Evolutionary conservation across 2,329 filamentous ascomycete species (phyloP).

Genomic region (Scleromitrula shiraiana): DNA sequence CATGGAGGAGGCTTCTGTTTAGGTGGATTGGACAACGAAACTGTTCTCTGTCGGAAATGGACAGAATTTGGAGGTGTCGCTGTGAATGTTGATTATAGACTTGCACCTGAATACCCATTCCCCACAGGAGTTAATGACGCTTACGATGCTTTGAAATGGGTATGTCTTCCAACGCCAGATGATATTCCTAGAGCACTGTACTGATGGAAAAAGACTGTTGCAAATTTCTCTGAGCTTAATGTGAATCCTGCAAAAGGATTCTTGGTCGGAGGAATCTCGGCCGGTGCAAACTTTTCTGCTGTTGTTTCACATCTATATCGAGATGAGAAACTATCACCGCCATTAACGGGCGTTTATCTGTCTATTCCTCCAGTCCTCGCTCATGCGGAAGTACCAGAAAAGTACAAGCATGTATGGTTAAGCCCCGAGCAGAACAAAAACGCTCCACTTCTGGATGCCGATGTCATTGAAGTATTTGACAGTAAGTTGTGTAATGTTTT

Average conservation of each 20-base stretch:
- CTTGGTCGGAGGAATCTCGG: conserved; percentile 41
- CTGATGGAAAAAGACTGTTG: background rate
- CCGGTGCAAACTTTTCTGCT: conserved; percentile 36
- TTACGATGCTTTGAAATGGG: conserved; percentile 40
- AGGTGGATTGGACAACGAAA: conserved; percentile 30
- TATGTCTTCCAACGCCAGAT: conserved; percentile 14
- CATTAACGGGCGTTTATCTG: conserved; percentile 40
- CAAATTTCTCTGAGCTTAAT: conserved; percentile 21
- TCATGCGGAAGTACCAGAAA: conserved; percentile 19
- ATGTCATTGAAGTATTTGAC: conserved; percentile 24
- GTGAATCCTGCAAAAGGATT: conserved; percentile 36
- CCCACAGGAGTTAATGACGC: conserved; percentile 36
- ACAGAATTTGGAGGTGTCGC: conserved; percentile 32
- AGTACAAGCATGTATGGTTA: conserved; percentile 34
- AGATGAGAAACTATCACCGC: conserved; percentile 34
- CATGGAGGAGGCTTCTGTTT: conserved; percentile 32
- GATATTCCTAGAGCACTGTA: background rate
- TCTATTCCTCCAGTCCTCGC: conserved; percentile 29
- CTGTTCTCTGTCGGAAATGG: conserved; percentile 29
- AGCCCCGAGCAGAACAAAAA: conserved; percentile 36
- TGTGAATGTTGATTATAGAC: conserved; percentile 36
- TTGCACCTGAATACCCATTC: conserved; percentile 40
- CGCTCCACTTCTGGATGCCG: conserved; percentile 29
- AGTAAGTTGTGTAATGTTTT: conserved; percentile 10
- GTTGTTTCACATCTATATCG: conserved; percentile 34